Evolutionary conservation across 1,284 basidiomycete genomes (phyloP), one percentile per base, ranked within the genome.

Genomic region (Ustilago lituana): DNA sequence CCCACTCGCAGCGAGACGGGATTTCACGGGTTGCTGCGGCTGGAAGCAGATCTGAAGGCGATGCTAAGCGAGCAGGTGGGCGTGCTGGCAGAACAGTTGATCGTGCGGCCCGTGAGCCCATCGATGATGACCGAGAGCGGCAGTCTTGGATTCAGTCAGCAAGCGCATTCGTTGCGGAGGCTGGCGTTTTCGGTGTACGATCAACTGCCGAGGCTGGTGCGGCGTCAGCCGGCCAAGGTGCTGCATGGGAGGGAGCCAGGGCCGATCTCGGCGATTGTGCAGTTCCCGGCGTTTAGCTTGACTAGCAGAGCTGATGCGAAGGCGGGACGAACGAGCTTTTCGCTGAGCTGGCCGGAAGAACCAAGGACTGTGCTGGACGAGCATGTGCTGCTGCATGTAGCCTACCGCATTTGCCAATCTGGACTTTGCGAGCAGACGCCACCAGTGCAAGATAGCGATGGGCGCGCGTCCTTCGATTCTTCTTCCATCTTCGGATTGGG

Each of bases 101-200:
- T 73, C 15, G 66, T 73, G 4, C 47, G 63, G 10, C 51, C 56
- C 15, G 54, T 75, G 10, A 43, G 56, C 9, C 60, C 69, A 17
- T 40, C 46, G 20, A 57, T 70, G 50, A 44, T 73, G 46, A 65
- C 57, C 20, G 69, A 75, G 32, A 50, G 57, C 36, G 69, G 59
- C 20, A 57, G 53, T 26, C 41, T 63, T 4, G 64, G 66, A 0
- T 51, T 75, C 11, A 56, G 65, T 6, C 52, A 58, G 39, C 39
- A 52, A 10, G 26, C 29, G 29, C 44, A 59, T 20, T 39, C 52
- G 15, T 23, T 75, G 44, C 44, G 65, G 20, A 29, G 49, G 11
- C 37, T 73, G 27, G 64, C 53, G 5, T 64, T 75, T 29, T 59
- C 62, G 19, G 59, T 75, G 27, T 75, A 73, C 47, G 73, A 75